A percentile compares a stretch with the other conserved stretches of the same genome.
phyloP scores from a whole-genome alignment of 768 basidiomycete species.

The Cytidiella melzeri region DNA sequence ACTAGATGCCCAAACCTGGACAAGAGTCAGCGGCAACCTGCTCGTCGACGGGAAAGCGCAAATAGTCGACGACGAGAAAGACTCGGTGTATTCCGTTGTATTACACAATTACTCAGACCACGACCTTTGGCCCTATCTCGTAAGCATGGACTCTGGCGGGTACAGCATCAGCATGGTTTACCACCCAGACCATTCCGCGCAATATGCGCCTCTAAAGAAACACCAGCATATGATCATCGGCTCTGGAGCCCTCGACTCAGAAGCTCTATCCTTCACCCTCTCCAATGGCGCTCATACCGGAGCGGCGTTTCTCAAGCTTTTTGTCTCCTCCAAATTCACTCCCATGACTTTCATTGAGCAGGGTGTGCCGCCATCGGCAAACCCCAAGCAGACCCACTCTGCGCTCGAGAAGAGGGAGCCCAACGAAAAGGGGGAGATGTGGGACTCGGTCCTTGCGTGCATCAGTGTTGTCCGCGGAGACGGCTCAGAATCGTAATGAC shows the following conservation, averaged over 20 bases:
- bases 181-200: conserved; percentile 35
- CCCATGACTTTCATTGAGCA: conserved; percentile 47
- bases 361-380: conserved; percentile 16
- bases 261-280: conserved; percentile 41
- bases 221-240: conserved; percentile 36
- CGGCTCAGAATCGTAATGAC: background rate
- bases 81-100: conserved; percentile 40
- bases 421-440: conserved; percentile 16
- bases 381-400: background rate
- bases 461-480: conserved; percentile 21
- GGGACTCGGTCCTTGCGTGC: conserved; percentile 27
- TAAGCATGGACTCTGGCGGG: conserved; percentile 53
- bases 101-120: conserved; percentile 43
- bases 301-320: conserved; percentile 51
- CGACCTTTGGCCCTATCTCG: conserved; percentile 59
- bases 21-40: conserved; percentile 38
- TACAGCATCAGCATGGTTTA: conserved; percentile 52
- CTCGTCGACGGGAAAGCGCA: conserved; percentile 43
- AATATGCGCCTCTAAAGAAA: conserved; percentile 39
- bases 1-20: conserved; percentile 40
- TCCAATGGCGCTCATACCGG: conserved; percentile 32
- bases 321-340: conserved; percentile 46
- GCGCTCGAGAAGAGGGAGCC: conserved; percentile 3
- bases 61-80: conserved; percentile 34
- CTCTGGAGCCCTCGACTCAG: conserved; percentile 37